A percentile compares a stretch with the other conserved stretches of the same genome.
These are phyloP conservation scores for Gnetum montanum DNA, from an alignment of 75 land plant species.

Conservation along the genomic window DNA sequence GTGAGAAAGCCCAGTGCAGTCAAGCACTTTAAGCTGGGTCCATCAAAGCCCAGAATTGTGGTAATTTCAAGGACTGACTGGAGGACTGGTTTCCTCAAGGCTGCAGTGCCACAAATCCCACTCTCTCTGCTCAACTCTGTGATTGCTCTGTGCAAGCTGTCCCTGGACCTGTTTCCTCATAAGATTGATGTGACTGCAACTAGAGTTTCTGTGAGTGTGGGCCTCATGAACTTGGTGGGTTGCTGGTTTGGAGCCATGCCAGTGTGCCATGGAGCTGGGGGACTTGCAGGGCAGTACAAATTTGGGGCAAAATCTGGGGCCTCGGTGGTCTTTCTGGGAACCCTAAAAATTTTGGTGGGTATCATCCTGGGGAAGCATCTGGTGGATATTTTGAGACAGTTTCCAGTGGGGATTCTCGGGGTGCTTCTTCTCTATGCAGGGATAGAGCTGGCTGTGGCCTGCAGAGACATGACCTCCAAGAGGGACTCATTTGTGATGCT, in stretches of 20 bases:
- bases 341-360: constrained; percentile 54
- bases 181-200: constrained; percentile 42
- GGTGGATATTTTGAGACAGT: constrained; percentile 37
- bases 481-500: constrained; percentile 85
- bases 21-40: constrained; percentile 47
- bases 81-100: constrained; percentile 71
- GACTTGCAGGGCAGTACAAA: constrained; percentile 83
- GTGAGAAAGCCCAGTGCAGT: constrained; percentile 52
- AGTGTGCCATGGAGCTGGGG: constrained; percentile 90
- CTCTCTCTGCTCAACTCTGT: constrained; percentile 78
- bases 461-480: constrained; percentile 64
- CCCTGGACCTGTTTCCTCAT: constrained; percentile 69
- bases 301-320: constrained; percentile 71
- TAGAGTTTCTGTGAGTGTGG: constrained; percentile 67
- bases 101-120: constrained; percentile 78
- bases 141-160: constrained; percentile 78
- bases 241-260: constrained; percentile 95
- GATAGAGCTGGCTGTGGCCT: constrained; percentile 87
- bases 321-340: constrained; percentile 64
- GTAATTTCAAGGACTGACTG: constrained; percentile 49
- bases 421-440: constrained; percentile 85
- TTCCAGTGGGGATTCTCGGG: constrained; percentile 76
- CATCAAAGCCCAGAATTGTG: constrained; percentile 36
- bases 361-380: constrained; percentile 70
- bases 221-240: constrained; percentile 72